A percentile compares a stretch with the other conserved stretches of the same genome.
These are phyloP conservation scores for Hysterangium stoloniferum DNA, from an alignment of 768 basidiomycete genomes.

Conservation along the genomic window DNA sequence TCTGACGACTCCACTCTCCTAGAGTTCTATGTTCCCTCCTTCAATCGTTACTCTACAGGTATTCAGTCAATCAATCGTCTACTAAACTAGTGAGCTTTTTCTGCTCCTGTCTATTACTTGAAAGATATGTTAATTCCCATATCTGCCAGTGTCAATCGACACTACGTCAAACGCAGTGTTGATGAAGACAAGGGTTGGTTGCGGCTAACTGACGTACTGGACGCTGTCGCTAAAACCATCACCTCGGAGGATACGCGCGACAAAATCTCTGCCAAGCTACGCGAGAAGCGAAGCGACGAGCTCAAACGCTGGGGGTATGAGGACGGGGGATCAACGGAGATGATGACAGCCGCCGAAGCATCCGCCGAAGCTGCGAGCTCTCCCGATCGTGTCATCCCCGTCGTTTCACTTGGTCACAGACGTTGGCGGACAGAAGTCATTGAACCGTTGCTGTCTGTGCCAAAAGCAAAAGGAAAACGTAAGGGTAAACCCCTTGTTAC, in stretches of 20 bases:
- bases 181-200: constrained; percentile 80
- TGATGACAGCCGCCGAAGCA: constrained; percentile 51
- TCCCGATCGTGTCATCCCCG: constrained; percentile 54
- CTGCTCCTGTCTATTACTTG: neutral
- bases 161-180: constrained; percentile 67
- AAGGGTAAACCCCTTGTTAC: constrained; percentile 40
- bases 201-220: constrained; percentile 54
- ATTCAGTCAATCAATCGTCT: constrained; percentile 63
- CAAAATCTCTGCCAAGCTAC: constrained; percentile 48
- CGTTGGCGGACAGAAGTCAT: constrained; percentile 67
- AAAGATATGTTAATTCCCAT: neutral
- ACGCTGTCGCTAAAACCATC: constrained; percentile 48
- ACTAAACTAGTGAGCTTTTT: constrained; percentile 46
- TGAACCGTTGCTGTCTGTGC: constrained; percentile 58
- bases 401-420: constrained; percentile 58
- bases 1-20: constrained; percentile 59
- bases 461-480: constrained; percentile 50
- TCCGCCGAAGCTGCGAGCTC: constrained; percentile 70
- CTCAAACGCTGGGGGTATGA: constrained; percentile 65
- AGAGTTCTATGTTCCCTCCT: constrained; percentile 63
- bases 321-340: constrained; percentile 41
- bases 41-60: constrained; percentile 62
- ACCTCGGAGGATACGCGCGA: constrained; percentile 48
- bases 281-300: constrained; percentile 51
- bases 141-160: constrained; percentile 37